Conservation (phyloP, 2,329 filamentous ascomycete species). For the Aspergillus sp. region DNA sequence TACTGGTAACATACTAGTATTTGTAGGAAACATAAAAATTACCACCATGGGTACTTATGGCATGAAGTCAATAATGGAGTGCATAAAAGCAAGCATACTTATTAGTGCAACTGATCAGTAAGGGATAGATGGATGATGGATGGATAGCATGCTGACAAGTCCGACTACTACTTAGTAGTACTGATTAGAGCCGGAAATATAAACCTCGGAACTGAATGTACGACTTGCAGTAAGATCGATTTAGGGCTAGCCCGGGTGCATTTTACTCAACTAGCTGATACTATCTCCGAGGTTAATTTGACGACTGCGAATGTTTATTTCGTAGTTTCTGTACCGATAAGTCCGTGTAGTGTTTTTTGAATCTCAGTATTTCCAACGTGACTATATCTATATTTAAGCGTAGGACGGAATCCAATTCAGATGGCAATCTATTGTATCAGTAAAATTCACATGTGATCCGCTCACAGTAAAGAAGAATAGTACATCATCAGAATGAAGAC, state of each 20-base stretch:
- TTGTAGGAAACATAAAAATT: not conserved
- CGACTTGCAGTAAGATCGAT: not conserved
- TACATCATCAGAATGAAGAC: no score
- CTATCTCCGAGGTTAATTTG: not conserved
- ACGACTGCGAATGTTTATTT: not conserved
- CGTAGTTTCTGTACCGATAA: not conserved
- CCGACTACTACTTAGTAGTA: no score
- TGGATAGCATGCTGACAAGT: no score
- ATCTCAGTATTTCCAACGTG: not conserved
- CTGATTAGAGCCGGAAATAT: not conserved
- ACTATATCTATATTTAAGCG: not conserved
- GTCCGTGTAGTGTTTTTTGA: not conserved
- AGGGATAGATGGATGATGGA: no score
- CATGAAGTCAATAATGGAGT: no score
- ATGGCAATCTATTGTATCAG: not conserved
- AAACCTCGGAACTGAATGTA: not conserved
- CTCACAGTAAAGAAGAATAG: constrained; percentile 7
- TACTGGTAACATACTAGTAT: not conserved
- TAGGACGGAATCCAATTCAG: not conserved
- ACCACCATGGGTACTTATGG: no score
- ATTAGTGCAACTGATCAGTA: no score
- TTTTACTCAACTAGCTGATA: not conserved
- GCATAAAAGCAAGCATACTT: no score
- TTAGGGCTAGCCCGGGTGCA: not conserved
- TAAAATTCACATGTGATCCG: not conserved